Evolutionary conservation across 495 filamentous ascomycete species (phyloP), one percentile per base, ranked within the genome.

Genomic region (Daldinia decipiens): DNA sequence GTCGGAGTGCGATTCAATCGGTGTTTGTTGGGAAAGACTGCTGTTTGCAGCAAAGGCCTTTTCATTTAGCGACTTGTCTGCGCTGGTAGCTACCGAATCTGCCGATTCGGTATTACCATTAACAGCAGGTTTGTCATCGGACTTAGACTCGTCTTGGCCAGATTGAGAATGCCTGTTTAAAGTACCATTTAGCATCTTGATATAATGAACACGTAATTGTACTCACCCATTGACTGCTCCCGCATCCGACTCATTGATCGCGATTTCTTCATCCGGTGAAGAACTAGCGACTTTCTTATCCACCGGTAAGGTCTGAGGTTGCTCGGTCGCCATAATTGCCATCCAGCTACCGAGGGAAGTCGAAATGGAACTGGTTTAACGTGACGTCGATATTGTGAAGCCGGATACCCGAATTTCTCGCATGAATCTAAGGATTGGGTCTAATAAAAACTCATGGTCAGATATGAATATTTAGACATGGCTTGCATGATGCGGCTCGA

Each of bases 291-390:
- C n/a, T 59, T 77, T 71, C 34, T 65, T 59, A 39, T 71, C 59
- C 19, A 40, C 51, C 29, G 62, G 62, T 29, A 71, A 45, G 39
- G 59, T 63, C 59, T 77, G 70, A 27, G 71, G 71, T 50, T 77
- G 65, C 31, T 76, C 71, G 24, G 75, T 74, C 31, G 75, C 73
- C 75, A 77, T 77, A 24, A 67, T 71, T 68, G 73, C 73, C 70
- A 72, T 72, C 55, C 71, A 72, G 54, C 58, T 36, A 62, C 38
- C 8, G 5, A 7, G 0, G 1, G 21, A 7, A 8, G 58, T 54
- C 8, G 24, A 43, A 24, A 32, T 56, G 58, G 31, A 59, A 55
- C 45, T 19, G 50, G 31, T 43, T 24, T 27, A 13, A 34, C 19
- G 19, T 21, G 43, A 31, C 2, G 19, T 56, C 5, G 27, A 24